A percentile compares a stretch with the other conserved stretches of the same genome.
phyloP scores from a whole-genome alignment of 1,139 yeast genomes.

The Pneumocystis canis region DNA sequence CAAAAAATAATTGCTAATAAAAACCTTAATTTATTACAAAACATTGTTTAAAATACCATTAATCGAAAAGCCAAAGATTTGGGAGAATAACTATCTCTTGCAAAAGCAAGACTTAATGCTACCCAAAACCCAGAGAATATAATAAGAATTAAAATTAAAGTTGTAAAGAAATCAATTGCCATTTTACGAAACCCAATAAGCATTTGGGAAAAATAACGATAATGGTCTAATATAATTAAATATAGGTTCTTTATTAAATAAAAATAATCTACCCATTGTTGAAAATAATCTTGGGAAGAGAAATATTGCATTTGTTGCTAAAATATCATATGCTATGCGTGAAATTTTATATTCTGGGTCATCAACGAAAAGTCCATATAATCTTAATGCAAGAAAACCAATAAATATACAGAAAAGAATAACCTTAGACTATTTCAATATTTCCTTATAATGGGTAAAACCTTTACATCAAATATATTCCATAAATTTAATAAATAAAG shows the following conservation, averaged over 20 bases:
- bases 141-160: constrained; percentile 37
- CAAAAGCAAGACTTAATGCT: constrained; percentile 39
- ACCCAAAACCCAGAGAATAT: constrained; percentile 47
- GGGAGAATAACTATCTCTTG: constrained; percentile 32
- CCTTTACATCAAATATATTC: constrained; percentile 27
- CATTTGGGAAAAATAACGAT: constrained; percentile 12
- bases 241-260: constrained; percentile 34
- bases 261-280: constrained; percentile 40
- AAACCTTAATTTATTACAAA: background rate
- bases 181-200: constrained; percentile 28
- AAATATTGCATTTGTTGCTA: constrained; percentile 40
- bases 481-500: constrained; percentile 28
- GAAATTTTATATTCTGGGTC: constrained; percentile 12
- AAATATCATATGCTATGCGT: constrained; percentile 27
- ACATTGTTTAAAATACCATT: constrained; percentile 11
- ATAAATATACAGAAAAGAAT: constrained; percentile 22
- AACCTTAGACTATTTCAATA: background rate
- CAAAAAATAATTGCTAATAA: constrained; percentile 39
- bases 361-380: constrained; percentile 15
- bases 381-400: constrained; percentile 20
- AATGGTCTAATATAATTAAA: constrained; percentile 30
- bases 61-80: constrained; percentile 40
- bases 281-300: constrained; percentile 42
- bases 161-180: constrained; percentile 42
- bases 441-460: background rate